phyloP scores from a whole-genome alignment of 2,329 filamentous ascomycete genomes.

The Mycogone perniciosa region DNA sequence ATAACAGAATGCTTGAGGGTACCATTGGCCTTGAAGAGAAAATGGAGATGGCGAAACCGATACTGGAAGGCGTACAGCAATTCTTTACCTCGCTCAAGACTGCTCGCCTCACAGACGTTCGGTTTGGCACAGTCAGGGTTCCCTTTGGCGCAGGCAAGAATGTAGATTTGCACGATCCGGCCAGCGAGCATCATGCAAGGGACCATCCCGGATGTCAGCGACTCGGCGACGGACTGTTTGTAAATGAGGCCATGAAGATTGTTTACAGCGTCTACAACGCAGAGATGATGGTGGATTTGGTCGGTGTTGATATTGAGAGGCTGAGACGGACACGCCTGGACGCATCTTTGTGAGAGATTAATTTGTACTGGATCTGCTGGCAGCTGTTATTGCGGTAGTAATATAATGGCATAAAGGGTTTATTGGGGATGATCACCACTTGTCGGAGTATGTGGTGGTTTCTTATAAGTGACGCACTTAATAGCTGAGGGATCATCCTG shows the following conservation, averaged over 20 bases:
- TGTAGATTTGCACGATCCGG: background rate
- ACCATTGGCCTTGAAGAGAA: background rate
- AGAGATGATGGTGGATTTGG: background rate
- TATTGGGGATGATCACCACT: too few relatives aligned
- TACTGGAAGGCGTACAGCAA: background rate
- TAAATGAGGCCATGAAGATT: conserved; percentile 3
- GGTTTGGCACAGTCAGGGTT: conserved; percentile 6
- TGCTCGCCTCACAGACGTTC: background rate
- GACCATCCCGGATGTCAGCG: background rate
- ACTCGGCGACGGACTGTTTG: conserved; percentile 1
- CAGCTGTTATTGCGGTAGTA: too few relatives aligned
- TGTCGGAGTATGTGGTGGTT: too few relatives aligned
- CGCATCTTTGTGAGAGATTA: background rate
- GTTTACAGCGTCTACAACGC: conserved; percentile 2
- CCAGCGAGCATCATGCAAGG: conserved; percentile 1
- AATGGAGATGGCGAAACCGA: background rate
- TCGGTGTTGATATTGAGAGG: background rate
- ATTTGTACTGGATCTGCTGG: too few relatives aligned
- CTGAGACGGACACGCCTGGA: background rate
- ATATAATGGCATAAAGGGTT: too few relatives aligned
- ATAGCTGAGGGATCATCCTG: too few relatives aligned
- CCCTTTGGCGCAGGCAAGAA: background rate
- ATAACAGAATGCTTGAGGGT: background rate
- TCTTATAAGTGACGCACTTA: too few relatives aligned
- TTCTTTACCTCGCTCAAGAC: background rate